Evolutionary conservation across 192 early-diverging fungal species (phyloP), one percentile per base, ranked within the genome.

Genomic region (Coemansia sp.): DNA sequence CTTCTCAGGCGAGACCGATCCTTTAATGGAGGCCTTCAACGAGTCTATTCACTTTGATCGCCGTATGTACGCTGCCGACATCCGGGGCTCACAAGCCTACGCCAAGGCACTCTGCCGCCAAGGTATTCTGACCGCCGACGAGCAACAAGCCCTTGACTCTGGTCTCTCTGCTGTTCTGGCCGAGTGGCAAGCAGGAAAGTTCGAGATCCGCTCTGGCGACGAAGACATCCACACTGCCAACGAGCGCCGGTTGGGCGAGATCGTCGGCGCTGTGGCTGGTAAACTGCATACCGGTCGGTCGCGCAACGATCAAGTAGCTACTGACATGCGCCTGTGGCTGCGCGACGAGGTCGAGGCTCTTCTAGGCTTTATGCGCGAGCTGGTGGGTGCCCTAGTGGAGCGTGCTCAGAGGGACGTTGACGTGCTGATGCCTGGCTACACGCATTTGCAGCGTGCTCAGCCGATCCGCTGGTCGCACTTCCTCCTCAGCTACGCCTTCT

Each of bases 191-290:
- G 43, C 69, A 27, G 87, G 86, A 52, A 80, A 67, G 3, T 98
- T 99, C 82, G 84, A 68, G 38, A 82, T 94, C 34, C 67, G 85
- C 61, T 76, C 87, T 3, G 88, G 88, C 6, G 97, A 99, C 80
- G 97, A 99, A 75, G 97, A 99, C 82, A 99, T 99, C 75, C 97
- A 99, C 80, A 99, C 96, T 0, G 97, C 97, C 65, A 99, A 99
- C 71, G 97, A 99, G 73, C 89, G 97, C 44, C 86, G 97, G 34
- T 84, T 99, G 35, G 91, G 91, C 30, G 97, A 99, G 81, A 62
- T 98, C 16, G 87, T 99, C 53, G 97, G 97, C 2, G 64, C 87
- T 20, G 91, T 97, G 15, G 94, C 94, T 38, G 97, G 97, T 35
- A 98, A 98, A 70, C 92, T 99, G 61, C 97, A 99, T 77, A 99